Evolutionary conservation across 306 rosid genomes (phyloP), one percentile per base, ranked within the genome.

Genomic region (Medicago ruthenica): DNA sequence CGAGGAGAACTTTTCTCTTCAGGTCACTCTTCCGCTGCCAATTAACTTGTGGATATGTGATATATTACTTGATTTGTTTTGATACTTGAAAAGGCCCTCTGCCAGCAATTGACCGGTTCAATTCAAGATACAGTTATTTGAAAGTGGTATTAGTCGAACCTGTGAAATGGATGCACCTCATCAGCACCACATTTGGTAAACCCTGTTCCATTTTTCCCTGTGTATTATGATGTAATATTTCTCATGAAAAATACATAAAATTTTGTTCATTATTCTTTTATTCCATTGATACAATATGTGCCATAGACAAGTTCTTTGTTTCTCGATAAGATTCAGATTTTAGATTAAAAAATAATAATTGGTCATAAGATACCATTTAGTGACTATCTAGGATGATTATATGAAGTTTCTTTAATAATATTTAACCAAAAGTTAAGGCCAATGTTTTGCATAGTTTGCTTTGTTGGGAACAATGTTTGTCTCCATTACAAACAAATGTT

Each of bases 141-240:
- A 82, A 79, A 75, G 62, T 81, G 88, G 89, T 87, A 85, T 76
- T 73, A 83, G 86, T 80, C 78, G 86, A 81, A 79, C 84, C 63
- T 41, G 78, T 83, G 85, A 78, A 79, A 75, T 80, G 86, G 78
- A 73, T 84, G 79, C 50, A 51, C 76, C 74, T 68, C 70, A 50
- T 59, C 63, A 60, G 75, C 69, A 37, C 72, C 63, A 17, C 69
- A 47, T 82, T 80, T 16, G 82, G 86, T 84, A 73, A 62, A 70
- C 78, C 42, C 37, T 78, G 47, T 76, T 76, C 81, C 62, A 66
- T 81, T 59, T 80, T 83, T 86, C 41, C 84, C 41, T 75, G 84
- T 86, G 89, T 78, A 80, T 82, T 84, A 79, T 60, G 74, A 34
- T 78, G 89, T 82, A 77, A 71, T 76, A 68, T 70, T 78, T 77